phyloP scores from a whole-genome alignment of 305 asterid species.

The Fraxinus sp. region DNA sequence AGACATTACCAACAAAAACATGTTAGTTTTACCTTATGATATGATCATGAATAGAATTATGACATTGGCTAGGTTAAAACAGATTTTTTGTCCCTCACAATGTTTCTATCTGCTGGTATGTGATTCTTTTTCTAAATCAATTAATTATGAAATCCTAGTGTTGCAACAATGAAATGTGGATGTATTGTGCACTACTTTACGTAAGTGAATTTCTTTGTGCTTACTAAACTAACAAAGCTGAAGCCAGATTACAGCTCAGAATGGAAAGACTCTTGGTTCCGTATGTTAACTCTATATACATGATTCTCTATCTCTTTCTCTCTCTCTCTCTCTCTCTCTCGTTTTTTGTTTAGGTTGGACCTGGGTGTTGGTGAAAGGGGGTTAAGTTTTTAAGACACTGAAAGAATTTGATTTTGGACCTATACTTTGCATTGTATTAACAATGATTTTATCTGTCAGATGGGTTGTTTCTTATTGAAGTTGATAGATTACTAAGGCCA shows the following conservation, averaged over 20 bases:
- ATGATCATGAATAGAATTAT: not conserved
- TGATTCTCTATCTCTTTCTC: not conserved
- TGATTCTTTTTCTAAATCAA: not conserved
- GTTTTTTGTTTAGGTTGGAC: conserved; percentile 6
- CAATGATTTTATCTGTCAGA: conserved; percentile 47
- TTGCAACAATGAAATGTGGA: not conserved
- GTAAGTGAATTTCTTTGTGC: not conserved
- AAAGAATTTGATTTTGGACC: not conserved
- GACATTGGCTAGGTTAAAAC: not conserved
- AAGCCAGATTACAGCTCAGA: conserved; percentile 10
- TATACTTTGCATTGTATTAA: conserved; percentile 25
- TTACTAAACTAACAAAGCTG: conserved; percentile 13
- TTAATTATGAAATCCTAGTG: not conserved
- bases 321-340: too few species aligned
- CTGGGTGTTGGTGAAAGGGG: not conserved
- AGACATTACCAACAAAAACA: not conserved
- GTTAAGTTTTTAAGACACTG: not conserved
- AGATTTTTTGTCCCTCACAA: not conserved
- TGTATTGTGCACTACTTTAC: not conserved
- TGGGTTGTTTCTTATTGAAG: conserved; percentile 81
- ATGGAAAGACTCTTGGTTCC: not conserved
- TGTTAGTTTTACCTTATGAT: not conserved
- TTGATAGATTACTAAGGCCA: conserved; percentile 88
- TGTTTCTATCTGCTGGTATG: not conserved
- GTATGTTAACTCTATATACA: not conserved